Evolutionary conservation across 2,329 filamentous ascomycete genomes (phyloP), one percentile per base, ranked within the genome.

Genomic region (Venturia effusa): DNA sequence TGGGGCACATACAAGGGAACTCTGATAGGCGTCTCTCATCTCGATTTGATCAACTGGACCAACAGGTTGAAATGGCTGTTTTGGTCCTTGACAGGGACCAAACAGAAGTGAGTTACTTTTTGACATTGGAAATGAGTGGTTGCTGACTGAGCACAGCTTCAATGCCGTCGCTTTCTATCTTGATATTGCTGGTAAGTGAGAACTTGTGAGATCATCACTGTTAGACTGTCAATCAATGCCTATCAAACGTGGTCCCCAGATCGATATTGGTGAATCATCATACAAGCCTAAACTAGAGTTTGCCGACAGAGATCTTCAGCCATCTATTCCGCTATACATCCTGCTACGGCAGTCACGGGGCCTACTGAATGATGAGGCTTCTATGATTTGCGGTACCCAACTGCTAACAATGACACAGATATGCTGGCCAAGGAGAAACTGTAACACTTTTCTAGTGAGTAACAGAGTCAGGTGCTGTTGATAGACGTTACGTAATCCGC

Each of bases 31-130:
- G 84, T 86, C 65, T 85, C 81, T 70, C 84, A 87, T 74, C 71
- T 87, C 59, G 84, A 87, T 68, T 70, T 87, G 66, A 87, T 87
- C 72, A 87, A 87, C 68, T 87, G 84, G 84, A 84, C 83, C 34
- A 87, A 86, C 67, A 76, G 83, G 37, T 68, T 86, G 43, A 81
- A 84, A 68, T 84, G 82, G 81, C 77, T 82, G 64, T 76, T 83
- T 60, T 84, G 81, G 71, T 76, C 80, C 65, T 69, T 86, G 62
- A 81, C 80, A 1, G 82, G 84, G 4, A 80, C 80, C 65, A 81
- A 80, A 71, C 75, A 78, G 68, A 83, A 80, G 79, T 83, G 61
- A 66, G 77, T 74, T 11, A 51, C 43, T 15, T 37, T 24, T 45
- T 27, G 8, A n/a, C 30, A 7, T 32, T 22, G 24, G 54, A 6